Evolutionary conservation across 2,329 filamentous ascomycete species (phyloP), one percentile per base, ranked within the genome.

Genomic region (Ophiostoma australiae): DNA sequence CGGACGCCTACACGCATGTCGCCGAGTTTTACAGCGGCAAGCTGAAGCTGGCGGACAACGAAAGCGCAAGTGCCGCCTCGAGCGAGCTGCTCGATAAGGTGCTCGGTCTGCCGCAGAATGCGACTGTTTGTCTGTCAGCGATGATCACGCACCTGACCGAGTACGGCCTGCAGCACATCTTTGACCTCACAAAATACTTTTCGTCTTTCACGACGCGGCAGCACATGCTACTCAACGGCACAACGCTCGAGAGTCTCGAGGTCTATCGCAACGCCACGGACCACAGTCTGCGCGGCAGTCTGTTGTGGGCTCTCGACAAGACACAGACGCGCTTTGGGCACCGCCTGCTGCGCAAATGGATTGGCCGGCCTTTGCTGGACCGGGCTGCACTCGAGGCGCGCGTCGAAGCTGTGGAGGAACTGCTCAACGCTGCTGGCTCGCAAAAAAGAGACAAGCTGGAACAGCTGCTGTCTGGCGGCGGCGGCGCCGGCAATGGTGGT

Each of bases 191-290:
- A 1, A 97, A 97, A 76, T 97, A 98, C 81, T 99, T 99, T 77
- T 91, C 97, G 75, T 93, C 93, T 1, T 99, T 99, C 81, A 97
- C 92, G 75, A 92, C 94, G 8, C 86, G 94, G 52, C 94, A 94
- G 17, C 94, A 98, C 77, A 98, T 99, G 95, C 84, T 98, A 4
- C 83, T 99, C 72, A 97, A 96, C 77, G 95, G 94, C 65, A 99
- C 97, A 70, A 97, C 94, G 0, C 82, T 99, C 52, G 94, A 93
- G 68, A 97, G 93, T 76, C 85, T 99, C 15, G 95, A 99, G 78
- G 93, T 99, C 1, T 99, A 97, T 78, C 91, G 94, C 73, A 99
- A 99, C 75, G 89, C 93, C 76, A 98, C 94, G 0, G 94, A 98
- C 77, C 87, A 94, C 76, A 86, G 88, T 0, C 88, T 91, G 72